Evolutionary conservation across 768 basidiomycete species (phyloP), one percentile per base, ranked within the genome.

Genomic region (Leucocoprinus leucothites): DNA sequence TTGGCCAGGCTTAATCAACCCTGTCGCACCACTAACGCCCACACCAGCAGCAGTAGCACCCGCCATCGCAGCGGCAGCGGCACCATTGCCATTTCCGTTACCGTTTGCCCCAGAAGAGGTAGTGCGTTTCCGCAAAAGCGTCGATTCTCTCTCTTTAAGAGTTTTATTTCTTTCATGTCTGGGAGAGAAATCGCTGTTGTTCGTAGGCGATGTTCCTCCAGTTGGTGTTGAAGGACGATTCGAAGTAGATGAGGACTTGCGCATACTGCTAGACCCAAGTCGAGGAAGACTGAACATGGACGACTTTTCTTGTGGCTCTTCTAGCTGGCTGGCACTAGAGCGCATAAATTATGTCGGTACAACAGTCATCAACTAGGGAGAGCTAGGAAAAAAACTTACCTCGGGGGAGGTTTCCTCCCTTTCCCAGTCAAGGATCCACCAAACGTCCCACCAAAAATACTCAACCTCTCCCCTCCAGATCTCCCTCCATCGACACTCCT

Each of bases 361-460:
- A 34, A 34, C 6, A 13, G 5, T 34, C 5, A 5, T 34, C 31
- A 34, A 13, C 31, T 13, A 34, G 13, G n/a, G n/a, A n/a, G n/a
- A n/a, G n/a, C n/a, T 34, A 34, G 31, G 13, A 34, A 34, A 6
- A 34, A n/a, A 60, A 55, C 61, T 60, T 84, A 85, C 68, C 81
- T 81, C 16, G 91, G 92, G 0, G 92, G 79, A 0, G 94, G 94
- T 66, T 97, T 95, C 60, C 94, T 73, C 38, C 74, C 71, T 67
- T 86, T 87, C 25, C 84, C 82, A 6, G 31, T 34, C 51, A 90
- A 64, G 4, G 84, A 73, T 0, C 82, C 79, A 9, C 73, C 70
- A 58, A 91, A 84, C 2, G 82, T 69, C 18, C 76, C 79, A 13
- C 89, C 90, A 64, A 97, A 96, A 63, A 96, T 84, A 63, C 92